Percentiles rank a stretch among this genome's conserved stretches.
Evolutionary conservation across 225 moss, liverwort and hornwort species (phyloP).

Genomic region (Marchantia polymorpha): DNA sequence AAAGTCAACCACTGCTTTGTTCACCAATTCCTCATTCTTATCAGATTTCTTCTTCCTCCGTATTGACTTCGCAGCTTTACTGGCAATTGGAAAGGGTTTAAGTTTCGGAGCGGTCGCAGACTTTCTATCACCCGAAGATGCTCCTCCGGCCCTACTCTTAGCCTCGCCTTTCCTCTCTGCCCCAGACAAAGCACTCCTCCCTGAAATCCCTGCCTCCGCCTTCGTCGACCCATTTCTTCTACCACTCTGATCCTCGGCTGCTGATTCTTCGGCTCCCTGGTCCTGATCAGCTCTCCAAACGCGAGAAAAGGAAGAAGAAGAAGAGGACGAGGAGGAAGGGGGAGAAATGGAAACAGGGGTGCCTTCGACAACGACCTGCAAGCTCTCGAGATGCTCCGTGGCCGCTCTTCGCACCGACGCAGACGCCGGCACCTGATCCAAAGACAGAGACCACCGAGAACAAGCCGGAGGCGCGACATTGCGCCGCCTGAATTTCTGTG

Average conservation of each 20-base stretch:
- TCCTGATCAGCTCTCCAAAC: not conserved
- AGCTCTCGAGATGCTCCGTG: not conserved
- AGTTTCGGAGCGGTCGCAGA: not conserved
- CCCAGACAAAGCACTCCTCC: not conserved
- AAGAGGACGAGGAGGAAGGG: too few relatives aligned
- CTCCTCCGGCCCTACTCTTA: not conserved
- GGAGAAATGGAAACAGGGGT: not conserved
- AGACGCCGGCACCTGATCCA: not conserved
- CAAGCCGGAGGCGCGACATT: not conserved
- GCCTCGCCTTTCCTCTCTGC: not conserved
- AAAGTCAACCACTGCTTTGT: conserved; percentile 79
- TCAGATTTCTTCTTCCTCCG: conserved; percentile 30
- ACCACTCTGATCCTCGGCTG: too few relatives aligned
- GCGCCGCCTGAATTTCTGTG: not conserved
- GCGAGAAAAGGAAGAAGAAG: not conserved
- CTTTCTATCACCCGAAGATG: not conserved
- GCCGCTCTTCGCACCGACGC: not conserved
- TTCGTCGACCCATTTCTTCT: not conserved
- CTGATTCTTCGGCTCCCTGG: not conserved
- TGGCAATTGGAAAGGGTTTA: conserved; percentile 29
- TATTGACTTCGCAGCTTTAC: conserved; percentile 21
- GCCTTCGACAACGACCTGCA: not conserved
- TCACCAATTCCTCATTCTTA: conserved; percentile 49
- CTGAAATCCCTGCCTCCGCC: not conserved
- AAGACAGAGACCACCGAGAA: not conserved